Evolutionary conservation across 768 basidiomycete genomes (phyloP), one percentile per base, ranked within the genome.

Genomic region (Clitopilus hobsonii): DNA sequence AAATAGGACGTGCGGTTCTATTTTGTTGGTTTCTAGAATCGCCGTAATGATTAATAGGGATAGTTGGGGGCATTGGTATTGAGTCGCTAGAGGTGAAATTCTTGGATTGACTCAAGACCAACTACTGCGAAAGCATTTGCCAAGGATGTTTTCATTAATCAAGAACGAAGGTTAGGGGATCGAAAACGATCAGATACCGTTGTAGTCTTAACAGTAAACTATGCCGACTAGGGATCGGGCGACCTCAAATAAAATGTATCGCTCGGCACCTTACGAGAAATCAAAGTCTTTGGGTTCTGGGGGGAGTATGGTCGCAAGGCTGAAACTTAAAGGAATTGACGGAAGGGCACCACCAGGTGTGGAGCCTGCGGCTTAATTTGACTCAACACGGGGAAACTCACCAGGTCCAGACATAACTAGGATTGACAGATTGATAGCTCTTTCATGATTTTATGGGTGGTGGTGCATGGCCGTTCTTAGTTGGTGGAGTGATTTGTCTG

Each of bases 401-500:
- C 55, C 55, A 55, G 55, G 55, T 56, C 55, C 55, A 52, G 51
- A 56, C 55, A 88, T 90, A 89, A 87, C 79, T 85, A 77, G 83
- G 81, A 79, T 77, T 76, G 80, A 81, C 78, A 81, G 80, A 82
- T 80, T 81, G 81, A 82, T 81, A 81, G 81, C 81, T 82, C 81
- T 83, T 82, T 83, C 79, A 74, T 79, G 80, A 82, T 80, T 81
- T 77, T 77, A 79, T 86, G 84, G 85, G 84, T 86, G 85, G 85
- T 86, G 84, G 85, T 88, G 85, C 85, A 88, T 88, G 85, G 86
- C 85, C 83, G 81, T 88, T 88, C 85, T 86, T 88, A 86, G 85
- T 88, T 88, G 81, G 83, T 75, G 86, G 86, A 89, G 88, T 89
- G 89, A 90, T 89, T 90, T 90, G 89, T 91, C 89, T 90, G 89